Evolutionary conservation across 805 yeast genomes (phyloP), one percentile per base, ranked within the genome.

Genomic region (Saccharomyces eubayanus): DNA sequence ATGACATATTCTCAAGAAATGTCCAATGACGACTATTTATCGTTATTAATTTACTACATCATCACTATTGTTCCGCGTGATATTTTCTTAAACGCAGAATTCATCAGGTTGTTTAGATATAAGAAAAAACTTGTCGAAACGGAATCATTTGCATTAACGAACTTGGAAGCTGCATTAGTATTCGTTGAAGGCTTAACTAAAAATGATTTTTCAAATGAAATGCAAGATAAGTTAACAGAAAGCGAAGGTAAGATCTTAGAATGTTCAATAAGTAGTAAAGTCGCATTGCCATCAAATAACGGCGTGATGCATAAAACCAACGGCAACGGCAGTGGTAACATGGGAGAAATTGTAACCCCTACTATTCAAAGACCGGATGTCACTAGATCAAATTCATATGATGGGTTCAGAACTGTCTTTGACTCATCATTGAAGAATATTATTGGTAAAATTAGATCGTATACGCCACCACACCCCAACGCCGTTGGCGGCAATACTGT

Each of bases 161-260:
- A 69, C 55, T 53, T 68, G 9, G 71, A 68, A 41, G 72, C 72
- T 1, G 69, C 71, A 1, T 54, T 69, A 12, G 60, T 60, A n/a
- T 69, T 67, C 48, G 57, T 69, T n/a, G 71, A 66, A 43, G 64
- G 66, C 2, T 55, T 68, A 21, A 64, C 66, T 12, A 31, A 56
- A 4, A 30, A 29, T 27, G 69, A 66, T 49, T 59, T 65, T 46
- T 58, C 70, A 2, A 49, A 58, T 8, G 57, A 54, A 31, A 54
- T 60, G 8, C 56, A 58, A 47, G 58, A 54, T 14, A 55, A 60
- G 28, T 47, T 67, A 24, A 29, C 58, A 2, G 24, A 45, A 10
- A 51, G 51, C 3, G 65, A 63, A 31, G 53, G 41, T 40, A 49
- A 53, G 6, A 21, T 59, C 9, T 55, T 67, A 2, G 61, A 58